These are phyloP conservation scores for Corynascus novoguineensis DNA, from an alignment of 495 filamentous ascomycete genomes.

Conservation along the genomic window DNA sequence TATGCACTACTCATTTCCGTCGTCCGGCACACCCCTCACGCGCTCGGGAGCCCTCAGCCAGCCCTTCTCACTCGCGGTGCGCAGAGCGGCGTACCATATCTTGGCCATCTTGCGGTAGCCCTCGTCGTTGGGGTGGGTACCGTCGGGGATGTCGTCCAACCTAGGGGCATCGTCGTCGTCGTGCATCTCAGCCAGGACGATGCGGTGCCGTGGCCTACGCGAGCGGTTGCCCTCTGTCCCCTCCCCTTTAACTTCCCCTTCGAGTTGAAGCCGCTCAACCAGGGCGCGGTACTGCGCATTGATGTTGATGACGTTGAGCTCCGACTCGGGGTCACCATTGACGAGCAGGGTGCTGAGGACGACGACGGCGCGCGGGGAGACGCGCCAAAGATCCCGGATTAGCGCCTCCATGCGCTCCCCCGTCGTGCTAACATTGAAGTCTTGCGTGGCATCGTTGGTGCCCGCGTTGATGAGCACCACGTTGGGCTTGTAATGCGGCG, in stretches of 20 bases:
- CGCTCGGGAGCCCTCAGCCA: slow-evolving; percentile 22
- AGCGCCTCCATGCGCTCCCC: slow-evolving; percentile 36
- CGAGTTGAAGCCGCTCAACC: no score
- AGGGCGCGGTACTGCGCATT: slow-evolving; percentile 37
- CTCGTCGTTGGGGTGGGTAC: slow-evolving; percentile 44
- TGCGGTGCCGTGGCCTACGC: no score
- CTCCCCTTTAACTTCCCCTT: slow-evolving; percentile 22
- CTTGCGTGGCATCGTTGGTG: slow-evolving; percentile 43
- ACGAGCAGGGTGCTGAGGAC: slow-evolving; percentile 47
- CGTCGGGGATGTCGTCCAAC: slow-evolving; percentile 38
- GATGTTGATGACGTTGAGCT: slow-evolving; percentile 32
- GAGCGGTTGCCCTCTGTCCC: slow-evolving; percentile 23
- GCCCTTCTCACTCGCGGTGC: slow-evolving; percentile 25
- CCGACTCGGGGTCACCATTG: slow-evolving; percentile 23
- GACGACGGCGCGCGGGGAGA: slow-evolving; percentile 41
- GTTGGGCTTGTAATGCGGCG: slow-evolving; percentile 40
- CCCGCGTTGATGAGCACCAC: slow-evolving; percentile 46
- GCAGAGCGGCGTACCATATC: slow-evolving; percentile 45
- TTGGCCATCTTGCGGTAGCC: slow-evolving; percentile 52
- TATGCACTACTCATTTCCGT: slow-evolving; percentile 8
- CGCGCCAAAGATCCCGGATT: slow-evolving; percentile 33
- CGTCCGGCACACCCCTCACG: slow-evolving; percentile 20
- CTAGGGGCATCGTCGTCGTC: slow-evolving; percentile 24
- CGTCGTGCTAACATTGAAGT: slow-evolving; percentile 22
- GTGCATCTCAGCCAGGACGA: slow-evolving; percentile 50